Evolutionary conservation across 352 stramenopile genomes (phyloP), one percentile per base, ranked within the genome.

Genomic region (Globisporangium heterothallicum): DNA sequence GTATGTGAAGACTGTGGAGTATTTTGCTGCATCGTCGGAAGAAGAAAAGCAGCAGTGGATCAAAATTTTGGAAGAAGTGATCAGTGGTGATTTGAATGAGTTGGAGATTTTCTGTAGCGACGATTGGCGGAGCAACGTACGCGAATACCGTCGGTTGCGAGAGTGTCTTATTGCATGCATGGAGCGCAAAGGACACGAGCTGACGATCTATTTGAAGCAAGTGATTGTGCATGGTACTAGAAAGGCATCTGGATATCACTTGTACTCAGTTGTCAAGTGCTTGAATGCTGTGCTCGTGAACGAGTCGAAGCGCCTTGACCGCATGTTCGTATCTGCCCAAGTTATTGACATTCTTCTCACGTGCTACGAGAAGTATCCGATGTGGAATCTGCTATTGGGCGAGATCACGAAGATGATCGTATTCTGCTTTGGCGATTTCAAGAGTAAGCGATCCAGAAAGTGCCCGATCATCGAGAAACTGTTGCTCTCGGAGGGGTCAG

Each of bases 61-160:
- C 27, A 70, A 66, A 10, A 35, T 86, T 26, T 46, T 94, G 35
- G 64, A 88, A 46, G 69, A 78, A 18, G 81, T 89, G 27, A 86
- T 94, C 57, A 75, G 85, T 30, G 84, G 84, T 7, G 82, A 94
- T 54, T 54, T 92, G 27, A 83, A 81, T 32, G 84, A 88, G 44
- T 58, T 94, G 8, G 84, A 94, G 51, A 89, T 94, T 19, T 94
- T 94, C 45, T 94, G 84, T 60, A 90, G 75, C 53, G 84, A 94
- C 58, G 84, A 94, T 52, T 94, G 84, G 84, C 76, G 82, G n/a
- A 90, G 76, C 68, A 94, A 92, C 49, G 75, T 94, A 25, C 76
- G 78, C 27, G 81, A 92, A 53, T 94, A 92, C 63, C 68, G 78
- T 8, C 74, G 68, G 2, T 63, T 94, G 49, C 77, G 84, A 43